phyloP scores from a whole-genome alignment of 2,329 filamentous ascomycete species.

The Nigrograna mackinnonii region DNA sequence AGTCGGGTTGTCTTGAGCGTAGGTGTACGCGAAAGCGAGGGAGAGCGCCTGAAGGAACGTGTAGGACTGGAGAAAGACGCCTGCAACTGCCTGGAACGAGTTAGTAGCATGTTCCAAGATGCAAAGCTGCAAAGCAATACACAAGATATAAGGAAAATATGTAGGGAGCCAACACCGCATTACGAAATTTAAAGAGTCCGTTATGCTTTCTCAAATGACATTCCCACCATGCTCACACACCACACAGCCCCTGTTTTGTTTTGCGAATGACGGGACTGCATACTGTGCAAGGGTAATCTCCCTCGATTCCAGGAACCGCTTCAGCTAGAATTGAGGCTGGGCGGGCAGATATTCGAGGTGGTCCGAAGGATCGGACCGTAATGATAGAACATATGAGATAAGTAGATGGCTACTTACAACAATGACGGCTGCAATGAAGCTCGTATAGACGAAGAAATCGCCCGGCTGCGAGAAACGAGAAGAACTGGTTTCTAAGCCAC shows the following conservation, averaged over 20 bases:
- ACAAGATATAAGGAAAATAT: too few species aligned
- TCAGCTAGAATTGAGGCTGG: constrained; percentile 47
- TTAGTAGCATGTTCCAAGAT: constrained; percentile 24
- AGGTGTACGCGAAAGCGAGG: constrained; percentile 82
- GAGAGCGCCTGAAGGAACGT: constrained; percentile 66
- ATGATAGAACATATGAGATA: neutral
- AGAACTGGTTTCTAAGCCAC: constrained; percentile 72
- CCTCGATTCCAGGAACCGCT: constrained; percentile 60
- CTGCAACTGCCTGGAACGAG: constrained; percentile 54
- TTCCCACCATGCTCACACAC: constrained; percentile 57
- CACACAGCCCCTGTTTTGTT: constrained; percentile 48
- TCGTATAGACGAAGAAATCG: constrained; percentile 78
- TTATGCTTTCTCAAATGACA: constrained; percentile 56
- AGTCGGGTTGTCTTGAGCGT: constrained; percentile 81
- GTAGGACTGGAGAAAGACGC: constrained; percentile 54
- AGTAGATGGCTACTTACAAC: constrained; percentile 64
- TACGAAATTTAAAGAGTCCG: constrained; percentile 58
- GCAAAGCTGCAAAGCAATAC: neutral
- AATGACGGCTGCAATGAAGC: constrained; percentile 72
- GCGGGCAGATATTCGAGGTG: constrained; percentile 65
- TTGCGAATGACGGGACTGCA: constrained; percentile 56
- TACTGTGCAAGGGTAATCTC: constrained; percentile 56
- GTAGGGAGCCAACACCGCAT: constrained; percentile 69
- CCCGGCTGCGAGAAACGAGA: constrained; percentile 74
- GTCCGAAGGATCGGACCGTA: constrained; percentile 15